Evolutionary conservation across 495 filamentous ascomycete species (phyloP), one percentile per base, ranked within the genome.

Genomic region (Penicillium malachiteum): DNA sequence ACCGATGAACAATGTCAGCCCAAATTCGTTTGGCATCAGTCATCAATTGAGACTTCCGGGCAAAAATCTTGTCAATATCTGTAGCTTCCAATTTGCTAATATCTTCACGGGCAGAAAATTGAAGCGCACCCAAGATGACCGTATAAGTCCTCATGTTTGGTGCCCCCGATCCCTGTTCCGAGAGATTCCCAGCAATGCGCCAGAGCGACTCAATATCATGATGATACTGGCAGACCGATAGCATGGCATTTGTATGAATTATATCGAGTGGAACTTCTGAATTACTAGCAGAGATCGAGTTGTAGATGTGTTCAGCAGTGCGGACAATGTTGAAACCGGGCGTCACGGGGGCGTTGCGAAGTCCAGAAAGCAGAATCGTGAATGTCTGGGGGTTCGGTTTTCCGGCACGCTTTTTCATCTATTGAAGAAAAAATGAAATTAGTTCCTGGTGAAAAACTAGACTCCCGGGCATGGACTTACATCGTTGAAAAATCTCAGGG

Each of bases 351-450:
- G 76, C 48, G 39, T 84, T 75, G 33, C 84, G 77, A 16, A 91
- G 80, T 17, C 92, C 94, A 18, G 84, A 78, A 62, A 98, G 81
- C 53, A 97, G 85, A 47, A 89, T 86, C 3, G 89, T 92, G 67
- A 87, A 96, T 0, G 93, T 96, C 51, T 81, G 76, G 3, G 81
- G 72, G 65, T 90, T 90, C 0, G 94, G 94, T 26, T 71, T 72
- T 53, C 89, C 84, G 33, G 76, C 85, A 14, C 90, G 80, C 72
- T 97, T 97, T 73, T 97, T 98, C 94, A 98, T 98, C 88, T 95
- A 52, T 21, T 53, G 39, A 34, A 30, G 44, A 13, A 43, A n/a
- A 44, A 53, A 49, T 40, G 3, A 12, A 11, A 30, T 57, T 18
- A 51, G 54, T 17, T 26, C 7, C 33, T 26, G 18, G 48, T 21